Conservation (phyloP, 495 filamentous ascomycete species). For the Terfezia boudieri region DNA sequence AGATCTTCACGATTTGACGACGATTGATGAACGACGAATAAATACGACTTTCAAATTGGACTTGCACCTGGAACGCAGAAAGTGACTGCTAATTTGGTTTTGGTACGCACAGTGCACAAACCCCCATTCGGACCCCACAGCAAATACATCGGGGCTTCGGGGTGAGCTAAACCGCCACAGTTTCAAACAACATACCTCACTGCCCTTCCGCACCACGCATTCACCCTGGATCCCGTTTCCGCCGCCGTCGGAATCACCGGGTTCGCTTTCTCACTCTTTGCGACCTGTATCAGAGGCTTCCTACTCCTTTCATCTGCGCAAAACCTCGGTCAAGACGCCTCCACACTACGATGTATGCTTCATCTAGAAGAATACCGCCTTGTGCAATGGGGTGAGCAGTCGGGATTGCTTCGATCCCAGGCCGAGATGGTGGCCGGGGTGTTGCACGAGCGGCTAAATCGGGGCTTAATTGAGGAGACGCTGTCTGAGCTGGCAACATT, state of each 20-base stretch:
- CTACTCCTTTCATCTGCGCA: constrained; percentile 8
- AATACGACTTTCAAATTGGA: too few relatives aligned
- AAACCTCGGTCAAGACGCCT: constrained; percentile 4
- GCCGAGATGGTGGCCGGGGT: not conserved
- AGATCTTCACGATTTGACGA: too few relatives aligned
- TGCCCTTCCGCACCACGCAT: too few relatives aligned
- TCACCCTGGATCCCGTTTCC: not conserved
- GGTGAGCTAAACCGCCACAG: too few relatives aligned
- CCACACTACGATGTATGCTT: constrained; percentile 3
- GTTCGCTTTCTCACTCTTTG: constrained; percentile 7
- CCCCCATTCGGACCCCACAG: too few relatives aligned
- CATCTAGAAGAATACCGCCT: constrained; percentile 8
- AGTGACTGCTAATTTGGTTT: too few relatives aligned
- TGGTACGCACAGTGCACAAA: too few relatives aligned
- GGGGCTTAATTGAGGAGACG: not conserved
- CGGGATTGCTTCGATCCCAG: not conserved
- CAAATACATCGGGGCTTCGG: too few relatives aligned
- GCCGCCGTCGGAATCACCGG: not conserved
- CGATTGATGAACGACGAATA: too few relatives aligned
- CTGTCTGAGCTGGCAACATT: constrained; percentile 4
- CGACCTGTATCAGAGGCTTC: constrained; percentile 6
- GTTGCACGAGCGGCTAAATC: constrained; percentile 6
- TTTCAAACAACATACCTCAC: too few relatives aligned
- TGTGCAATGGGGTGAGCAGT: constrained; percentile 5
- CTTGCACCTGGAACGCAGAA: too few relatives aligned